A percentile compares a stretch with the other conserved stretches of the same genome.
phyloP scores from a whole-genome alignment of 129 eudicot species.

The Lactuca saligna region DNA sequence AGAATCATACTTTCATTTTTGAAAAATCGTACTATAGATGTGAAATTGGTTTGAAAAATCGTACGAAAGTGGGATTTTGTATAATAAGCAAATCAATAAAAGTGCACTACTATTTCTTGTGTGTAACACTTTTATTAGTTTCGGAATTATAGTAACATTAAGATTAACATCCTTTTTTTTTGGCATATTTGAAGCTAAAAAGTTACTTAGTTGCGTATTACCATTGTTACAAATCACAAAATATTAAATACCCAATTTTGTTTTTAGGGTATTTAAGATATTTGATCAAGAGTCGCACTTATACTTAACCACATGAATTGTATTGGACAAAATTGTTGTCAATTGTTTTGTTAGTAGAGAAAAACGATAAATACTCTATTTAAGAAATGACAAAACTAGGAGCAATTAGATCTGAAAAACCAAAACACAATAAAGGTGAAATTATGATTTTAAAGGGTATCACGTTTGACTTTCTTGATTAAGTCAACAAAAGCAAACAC shows the following conservation, averaged over 20 bases:
- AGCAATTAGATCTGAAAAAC: not conserved
- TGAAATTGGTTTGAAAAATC: no score
- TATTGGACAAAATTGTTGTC: not conserved
- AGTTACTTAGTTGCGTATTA: no score
- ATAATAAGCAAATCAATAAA: no score
- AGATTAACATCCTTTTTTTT: not conserved
- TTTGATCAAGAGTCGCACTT: not conserved
- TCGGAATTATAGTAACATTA: no score
- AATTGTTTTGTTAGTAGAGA: not conserved
- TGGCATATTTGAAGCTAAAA: not conserved
- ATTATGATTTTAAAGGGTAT: not conserved
- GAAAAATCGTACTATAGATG: no score
- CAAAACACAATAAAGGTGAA: not conserved
- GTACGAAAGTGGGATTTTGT: not conserved
- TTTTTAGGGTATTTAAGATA: not conserved
- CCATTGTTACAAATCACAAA: not conserved
- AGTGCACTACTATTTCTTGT: not conserved
- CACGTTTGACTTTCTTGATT: conserved; percentile 5
- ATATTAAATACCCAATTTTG: no score
- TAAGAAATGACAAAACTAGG: not conserved
- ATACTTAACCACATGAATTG: not conserved
- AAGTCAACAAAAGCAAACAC: not conserved
- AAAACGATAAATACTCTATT: not conserved
- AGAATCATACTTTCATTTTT: no score
- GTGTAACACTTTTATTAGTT: no score